Base-by-base conservation (phyloP, 345 rosid species). In the Arabidopsis thaliana region DNA sequence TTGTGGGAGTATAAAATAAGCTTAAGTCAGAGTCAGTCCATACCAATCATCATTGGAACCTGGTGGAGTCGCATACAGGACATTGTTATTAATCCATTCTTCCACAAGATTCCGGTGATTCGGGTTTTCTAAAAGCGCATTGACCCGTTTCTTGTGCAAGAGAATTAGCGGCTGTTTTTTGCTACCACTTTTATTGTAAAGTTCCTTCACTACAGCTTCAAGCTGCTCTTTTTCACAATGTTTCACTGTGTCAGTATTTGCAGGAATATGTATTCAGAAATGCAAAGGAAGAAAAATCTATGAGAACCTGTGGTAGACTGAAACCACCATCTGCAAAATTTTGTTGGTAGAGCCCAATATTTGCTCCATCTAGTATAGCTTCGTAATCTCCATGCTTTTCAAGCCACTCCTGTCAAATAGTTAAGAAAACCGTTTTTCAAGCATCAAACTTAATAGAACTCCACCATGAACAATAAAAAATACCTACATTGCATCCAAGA, bases 41-140 rank as follows among this genome's bases (percentile, higher is more conserved):
- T 84, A 93, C 96, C 98, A 93, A 79, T 91, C 97, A 86, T 93
- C 97, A 76, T 93, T 91, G 23, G 97, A 90, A 67, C 98, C 97
- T 65, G 83, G 84, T 36, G 98, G 97, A 7, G 98, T 91, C 14
- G 83, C 64, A 71, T 88, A 91, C 14, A 93, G 74, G 72, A 84
- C 84, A 57, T 84, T 91, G 34, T 84, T 81, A 52, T 78, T 71
- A 38, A 78, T 81, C 98, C 96, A 94, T 52, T 88, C 93, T 53
- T 89, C 83, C 52, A 91, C 85, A 79, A 85, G 24, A 72, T 73
- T 65, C 76, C 91, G 80, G 40, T 82, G 68, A 48, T 83, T 79
- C 52, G 85, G 83, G 81, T 82, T 82, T 57, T 79, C 91, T 69
- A 85, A 61, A 67, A 91, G 88, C n/a, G 84, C 83, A 4, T 78